These are phyloP conservation scores for Rosellinia necatrix DNA, from an alignment of 2,329 filamentous ascomycete genomes.

Conservation along the genomic window DNA sequence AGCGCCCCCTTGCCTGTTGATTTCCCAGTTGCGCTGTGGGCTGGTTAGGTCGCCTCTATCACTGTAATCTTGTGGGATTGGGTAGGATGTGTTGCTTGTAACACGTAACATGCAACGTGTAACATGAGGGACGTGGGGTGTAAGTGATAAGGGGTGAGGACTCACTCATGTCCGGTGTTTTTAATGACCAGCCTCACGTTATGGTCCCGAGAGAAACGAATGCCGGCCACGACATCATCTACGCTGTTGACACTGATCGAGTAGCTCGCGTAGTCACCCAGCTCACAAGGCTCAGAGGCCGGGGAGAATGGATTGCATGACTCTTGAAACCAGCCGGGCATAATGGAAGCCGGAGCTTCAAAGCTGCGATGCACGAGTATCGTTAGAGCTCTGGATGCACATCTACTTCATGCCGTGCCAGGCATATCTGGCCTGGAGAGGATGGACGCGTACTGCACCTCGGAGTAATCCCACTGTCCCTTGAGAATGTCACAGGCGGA, in stretches of 20 bases:
- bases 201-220: slow-evolving; percentile 23
- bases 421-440: too few relatives aligned
- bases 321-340: too few relatives aligned
- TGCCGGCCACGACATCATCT: slow-evolving; percentile 36
- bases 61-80: not conserved
- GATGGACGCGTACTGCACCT: slow-evolving; percentile 4
- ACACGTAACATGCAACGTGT: too few relatives aligned
- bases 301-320: slow-evolving; percentile 7
- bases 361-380: too few relatives aligned
- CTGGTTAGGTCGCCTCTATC: not conserved
- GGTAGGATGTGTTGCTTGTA: too few relatives aligned
- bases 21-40: slow-evolving; percentile 47
- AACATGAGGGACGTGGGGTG: too few relatives aligned
- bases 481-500: not conserved
- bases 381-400: too few relatives aligned
- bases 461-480: not conserved
- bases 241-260: slow-evolving; percentile 42
- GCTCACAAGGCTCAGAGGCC: slow-evolving; percentile 38
- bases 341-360: too few relatives aligned
- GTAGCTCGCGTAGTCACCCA: slow-evolving; percentile 51
- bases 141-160: not conserved
- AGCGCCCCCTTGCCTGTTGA: slow-evolving; percentile 57
- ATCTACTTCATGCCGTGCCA: too few relatives aligned
- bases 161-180: slow-evolving; percentile 30
- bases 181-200: slow-evolving; percentile 28